Base-by-base conservation (phyloP, 1,284 basidiomycete species). In the Tilletia indica region DNA sequence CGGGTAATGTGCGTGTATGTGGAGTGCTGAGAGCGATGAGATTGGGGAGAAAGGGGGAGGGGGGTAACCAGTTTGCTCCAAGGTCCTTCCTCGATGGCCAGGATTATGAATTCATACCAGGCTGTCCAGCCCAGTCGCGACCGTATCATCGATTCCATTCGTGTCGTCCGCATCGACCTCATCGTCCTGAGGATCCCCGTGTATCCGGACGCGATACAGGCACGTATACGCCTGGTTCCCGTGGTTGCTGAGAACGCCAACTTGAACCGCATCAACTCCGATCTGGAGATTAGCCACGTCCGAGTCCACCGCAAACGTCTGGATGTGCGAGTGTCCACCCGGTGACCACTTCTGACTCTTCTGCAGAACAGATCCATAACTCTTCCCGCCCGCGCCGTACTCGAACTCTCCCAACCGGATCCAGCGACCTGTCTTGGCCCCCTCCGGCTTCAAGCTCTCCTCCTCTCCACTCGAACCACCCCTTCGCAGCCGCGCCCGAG, bases 171-270 rank as follows among this genome's bases (percentile, higher is more conserved):
- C 42, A 45, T 14, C 42, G 9, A 45, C 9, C 1, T 45, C 42
- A 8, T 54, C 21, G 51, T 54, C 51, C 34, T 39, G 11, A 36
- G 31, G 34, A 4, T 74, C 69, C 51, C 78, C 78, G 61, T 80
- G 78, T 14, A 80, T 73, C 89, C 93, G 81, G 90, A 98, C 88
- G 68, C 95, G 89, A 85, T 98, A 98, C 47, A 98, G 83, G 85
- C 95, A 98, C 0, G 95, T 97, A 81, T 89, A 92, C 74, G 91
- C 89, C 14, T 88, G 86, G 80, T 88, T 88, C 38, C 95, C 96
- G 90, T 93, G 96, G 82, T 98, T 98, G 81, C 87, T 91, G 83
- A 89, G 87, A 76, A 98, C 86, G 76, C 89, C 86, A 79, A 97
- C 87, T 71, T 92, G 89, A 19, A 97, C 91, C 64, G 93, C 86